Evolutionary conservation across 2,329 filamentous ascomycete species (phyloP), one percentile per base, ranked within the genome.

Genomic region (Plectosphaerella sp.): DNA sequence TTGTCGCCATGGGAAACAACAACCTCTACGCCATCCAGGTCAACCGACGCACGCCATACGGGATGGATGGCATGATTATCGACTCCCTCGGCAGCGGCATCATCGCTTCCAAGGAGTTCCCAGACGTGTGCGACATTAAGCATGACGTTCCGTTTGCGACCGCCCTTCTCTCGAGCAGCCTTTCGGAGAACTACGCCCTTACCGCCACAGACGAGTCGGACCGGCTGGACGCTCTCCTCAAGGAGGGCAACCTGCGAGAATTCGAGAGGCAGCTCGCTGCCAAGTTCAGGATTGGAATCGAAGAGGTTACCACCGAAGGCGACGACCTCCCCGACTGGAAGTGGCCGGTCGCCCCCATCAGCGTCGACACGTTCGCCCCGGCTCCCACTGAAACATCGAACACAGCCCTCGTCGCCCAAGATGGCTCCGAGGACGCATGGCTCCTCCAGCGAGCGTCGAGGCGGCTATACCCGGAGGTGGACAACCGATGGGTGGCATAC

Each of bases 41-140:
- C n/a, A 82, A 87, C 61, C 78, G 79, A 2, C 83, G 82, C 1
- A 77, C 77, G 60, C 72, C 69, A 45, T 74, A 79, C n/a, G 73
- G 74, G 53, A 79, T 75, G 56, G 78, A 82, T 49, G 85, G 86
- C 9, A 73, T 89, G 8, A 71, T 92, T 24, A 86, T 89, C 35
- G 87, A 92, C 62, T 87, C 88, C 0, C 82, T 92, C 50, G 86
- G 87, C 2, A 85, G 85, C 54, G 87, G 86, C 3, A 71, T 55
- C 28, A 33, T 33, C 8, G 28, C 28, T 9, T 52, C 52, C 8
- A 54, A 54, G 43, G 48, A 33, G 28, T 33, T 33, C 28, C 28
- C 28, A 9, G 54, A 12, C 45, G 47, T 25, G 47, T 58, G 6
- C 52, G 50, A 5, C 45, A 46, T n/a, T 45, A 28, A 33, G 28